Evolutionary conservation across 2,329 filamentous ascomycete species (phyloP), one percentile per base, ranked within the genome.

Genomic region (Fusarium neocosmosporiellum): DNA sequence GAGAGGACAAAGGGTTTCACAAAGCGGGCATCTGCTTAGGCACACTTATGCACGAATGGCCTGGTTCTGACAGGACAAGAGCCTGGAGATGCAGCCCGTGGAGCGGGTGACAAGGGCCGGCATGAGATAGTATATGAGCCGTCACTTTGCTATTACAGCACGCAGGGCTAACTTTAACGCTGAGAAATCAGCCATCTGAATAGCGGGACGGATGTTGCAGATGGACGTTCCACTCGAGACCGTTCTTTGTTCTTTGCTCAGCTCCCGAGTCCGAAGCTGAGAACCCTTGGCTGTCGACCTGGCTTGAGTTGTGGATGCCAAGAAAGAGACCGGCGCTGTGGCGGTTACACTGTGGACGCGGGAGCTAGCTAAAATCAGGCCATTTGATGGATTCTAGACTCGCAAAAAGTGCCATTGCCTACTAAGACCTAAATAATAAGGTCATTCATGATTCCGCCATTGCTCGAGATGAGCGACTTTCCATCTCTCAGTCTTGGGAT

Each of bases 361-460:
- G 41, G 22, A 62, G 41, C 54, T 41, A 41, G 36, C 16, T 39
- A 65, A 63, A 59, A 67, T 74, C 69, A 74, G 66, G 46, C 53
- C 72, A 70, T 39, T 67, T 50, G 18, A 34, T 39, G 41, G 34
- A 60, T 61, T 73, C 72, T 65, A 74, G 72, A 71, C 69, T 59
- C 10, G 18, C 5, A 55, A 31, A 27, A 5, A 20, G 14, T 22
- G 34, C 57, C 29, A 57, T 48, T 16, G 33, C 39, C n/a, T 55
- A 46, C n/a, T n/a, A n/a, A n/a, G 34, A 24, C 54, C 18, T 14
- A 39, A 36, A n/a, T 5, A 10, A 24, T 33, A 36, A 71, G 60
- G 39, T 24, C 54, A 65, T 63, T 57, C 46, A 22, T 5, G 57
- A 71, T 24, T 27, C 14, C 34, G 7, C n/a, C 22, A 63, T 27